A percentile compares a stretch with the other conserved stretches of the same genome.
These are phyloP conservation scores for Cornus kousa DNA, from an alignment of 148 eudicot genomes.

Conservation along the genomic window DNA sequence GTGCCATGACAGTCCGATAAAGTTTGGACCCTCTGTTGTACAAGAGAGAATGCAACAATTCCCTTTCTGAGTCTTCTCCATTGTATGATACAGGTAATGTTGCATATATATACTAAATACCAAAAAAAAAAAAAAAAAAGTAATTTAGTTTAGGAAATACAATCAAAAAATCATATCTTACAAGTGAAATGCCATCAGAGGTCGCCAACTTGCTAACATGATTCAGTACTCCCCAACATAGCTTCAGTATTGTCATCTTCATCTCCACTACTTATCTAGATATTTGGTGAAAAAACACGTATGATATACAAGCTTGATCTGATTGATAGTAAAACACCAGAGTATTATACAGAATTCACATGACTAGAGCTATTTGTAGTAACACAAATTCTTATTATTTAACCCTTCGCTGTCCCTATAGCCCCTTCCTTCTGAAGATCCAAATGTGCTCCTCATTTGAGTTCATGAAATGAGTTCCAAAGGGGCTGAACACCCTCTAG, in stretches of 20 bases:
- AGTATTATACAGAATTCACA: background rate
- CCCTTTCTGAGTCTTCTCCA: too few species aligned
- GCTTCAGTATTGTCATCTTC: background rate
- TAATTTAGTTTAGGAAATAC: slow-evolving; percentile 1
- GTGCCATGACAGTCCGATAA: too few species aligned
- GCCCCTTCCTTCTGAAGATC: background rate
- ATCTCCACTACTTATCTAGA: background rate
- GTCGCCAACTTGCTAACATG: background rate
- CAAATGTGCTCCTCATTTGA: too few species aligned
- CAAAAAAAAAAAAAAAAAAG: background rate
- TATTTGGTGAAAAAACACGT: background rate
- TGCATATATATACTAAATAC: too few species aligned
- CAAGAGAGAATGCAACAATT: too few species aligned
- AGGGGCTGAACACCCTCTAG: slow-evolving; percentile 8
- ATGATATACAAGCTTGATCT: background rate
- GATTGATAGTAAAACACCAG: background rate
- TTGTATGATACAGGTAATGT: too few species aligned
- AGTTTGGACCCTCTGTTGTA: too few species aligned
- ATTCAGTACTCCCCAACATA: background rate
- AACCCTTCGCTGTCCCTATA: background rate
- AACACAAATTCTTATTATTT: too few species aligned
- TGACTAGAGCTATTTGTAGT: background rate
- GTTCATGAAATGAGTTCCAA: background rate
- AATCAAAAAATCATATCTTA: background rate
- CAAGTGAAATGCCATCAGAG: background rate